Evolutionary conservation across 2,329 filamentous ascomycete genomes (phyloP), one percentile per base, ranked within the genome.

Genomic region (Colletotrichum musae): DNA sequence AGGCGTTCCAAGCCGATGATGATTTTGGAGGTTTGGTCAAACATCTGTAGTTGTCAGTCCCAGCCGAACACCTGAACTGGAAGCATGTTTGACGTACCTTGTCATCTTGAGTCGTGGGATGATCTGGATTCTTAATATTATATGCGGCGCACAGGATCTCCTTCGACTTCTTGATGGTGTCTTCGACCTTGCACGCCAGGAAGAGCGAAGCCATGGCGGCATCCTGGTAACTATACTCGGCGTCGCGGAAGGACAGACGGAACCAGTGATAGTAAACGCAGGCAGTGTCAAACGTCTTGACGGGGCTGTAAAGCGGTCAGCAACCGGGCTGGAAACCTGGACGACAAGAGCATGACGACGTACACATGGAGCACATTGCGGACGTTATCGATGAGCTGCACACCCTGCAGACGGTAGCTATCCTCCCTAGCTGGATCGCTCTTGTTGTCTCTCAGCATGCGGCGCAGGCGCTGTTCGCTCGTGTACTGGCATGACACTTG

Each of bases 161-260:
- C 67, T 89, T 91, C 4, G 94, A 97, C 84, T 98, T 98, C 83
- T 99, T 99, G 73, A 98, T 88, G 0, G 96, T 99, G 80, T 99
- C 96, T 80, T 99, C 96, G 53, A 97, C 94, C 83, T 99, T 99
- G 85, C 95, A 98, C 2, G 95, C 95, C 3, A 95, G 93, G 76
- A 98, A 95, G 9, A 99, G 84, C 26, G 94, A 92, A 1, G 96
- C 94, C 6, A 96, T 89, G 0, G 95, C 94, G 2, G 94, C 95
- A 78, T 98, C 95, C 79, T 94, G 81, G 72, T 91, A 94, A 78
- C 93, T 93, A 80, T 97, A 97, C 76, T 97, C 94, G 72, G 86
- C 90, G 74, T 95, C 94, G n/a, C 91, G 88, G 76, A 97, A 94
- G 53, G 92, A 89, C 60, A 98, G 87, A 39, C 95, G 91, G 79